Percentiles rank a stretch among this genome's conserved stretches.
Evolutionary conservation across 495 filamentous ascomycete species (phyloP).

Genomic region (Neurospora sp.): DNA sequence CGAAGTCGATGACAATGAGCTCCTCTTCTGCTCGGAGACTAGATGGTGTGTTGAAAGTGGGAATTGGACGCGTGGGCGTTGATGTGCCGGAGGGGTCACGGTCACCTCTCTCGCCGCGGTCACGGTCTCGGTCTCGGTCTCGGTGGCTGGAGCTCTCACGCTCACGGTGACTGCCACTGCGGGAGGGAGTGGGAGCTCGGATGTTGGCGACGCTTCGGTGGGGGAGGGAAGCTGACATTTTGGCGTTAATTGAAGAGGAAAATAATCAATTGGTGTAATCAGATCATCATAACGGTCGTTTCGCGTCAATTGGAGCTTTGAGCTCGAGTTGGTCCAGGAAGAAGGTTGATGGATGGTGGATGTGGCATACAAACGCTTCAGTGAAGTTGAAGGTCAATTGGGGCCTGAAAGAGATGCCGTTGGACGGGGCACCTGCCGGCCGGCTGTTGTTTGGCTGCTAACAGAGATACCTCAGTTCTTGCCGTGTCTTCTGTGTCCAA

Average conservation of each 20-base stretch:
- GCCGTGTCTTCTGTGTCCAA: too few relatives aligned
- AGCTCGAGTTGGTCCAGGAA: not conserved
- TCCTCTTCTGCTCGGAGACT: constrained; percentile 78
- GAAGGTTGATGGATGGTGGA: not conserved
- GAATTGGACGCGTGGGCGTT: constrained; percentile 48
- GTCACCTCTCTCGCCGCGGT: constrained; percentile 11
- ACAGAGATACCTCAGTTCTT: not conserved
- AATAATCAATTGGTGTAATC: not conserved
- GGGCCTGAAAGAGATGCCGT: not conserved
- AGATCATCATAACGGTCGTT: not conserved
- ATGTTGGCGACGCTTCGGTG: constrained; percentile 45
- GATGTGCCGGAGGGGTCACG: constrained; percentile 32
- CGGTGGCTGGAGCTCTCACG: constrained; percentile 4
- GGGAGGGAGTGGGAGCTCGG: constrained; percentile 22
- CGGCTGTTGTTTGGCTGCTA: not conserved
- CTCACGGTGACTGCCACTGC: constrained; percentile 13
- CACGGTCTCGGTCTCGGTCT: not conserved
- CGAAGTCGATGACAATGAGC: constrained; percentile 70
- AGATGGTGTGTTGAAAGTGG: constrained; percentile 62
- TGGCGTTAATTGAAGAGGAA: not conserved
- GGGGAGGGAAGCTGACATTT: constrained; percentile 22
- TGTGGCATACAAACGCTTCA: not conserved
- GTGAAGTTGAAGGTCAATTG: not conserved
- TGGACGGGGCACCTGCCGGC: not conserved
- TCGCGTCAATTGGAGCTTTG: not conserved